Conservation (phyloP, 106 monocot species). For the Apostasia shenzhenica region DNA sequence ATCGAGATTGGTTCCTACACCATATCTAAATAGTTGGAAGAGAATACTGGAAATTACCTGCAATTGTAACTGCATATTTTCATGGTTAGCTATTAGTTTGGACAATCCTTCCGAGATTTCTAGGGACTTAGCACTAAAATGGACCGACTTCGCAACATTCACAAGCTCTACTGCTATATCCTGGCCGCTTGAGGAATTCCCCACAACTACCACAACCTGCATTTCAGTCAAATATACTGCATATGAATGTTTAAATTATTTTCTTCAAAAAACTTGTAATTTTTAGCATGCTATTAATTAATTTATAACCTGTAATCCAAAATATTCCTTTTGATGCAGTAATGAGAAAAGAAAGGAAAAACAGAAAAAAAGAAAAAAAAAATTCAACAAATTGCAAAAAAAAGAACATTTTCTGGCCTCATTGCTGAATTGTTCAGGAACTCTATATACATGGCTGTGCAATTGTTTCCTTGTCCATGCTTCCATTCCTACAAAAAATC, state of each 20-base stretch:
- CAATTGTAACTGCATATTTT: slow-evolving; percentile 34
- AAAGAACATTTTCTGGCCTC: slow-evolving; percentile 34
- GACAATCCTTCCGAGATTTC: slow-evolving; percentile 32
- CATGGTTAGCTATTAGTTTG: slow-evolving; percentile 35
- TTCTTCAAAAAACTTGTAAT: background rate
- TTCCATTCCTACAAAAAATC: slow-evolving; percentile 34
- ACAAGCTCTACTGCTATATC: slow-evolving; percentile 67
- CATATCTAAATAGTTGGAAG: too few species aligned
- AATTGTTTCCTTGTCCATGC: slow-evolving; percentile 56
- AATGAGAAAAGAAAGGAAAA: too few species aligned
- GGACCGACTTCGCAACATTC: slow-evolving; percentile 39
- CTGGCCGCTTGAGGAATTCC: slow-evolving; percentile 50
- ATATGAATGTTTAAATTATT: background rate
- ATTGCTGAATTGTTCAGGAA: slow-evolving; percentile 36
- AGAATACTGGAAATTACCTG: slow-evolving; percentile 17
- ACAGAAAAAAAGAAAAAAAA: background rate
- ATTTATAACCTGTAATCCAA: background rate
- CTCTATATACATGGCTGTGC: slow-evolving; percentile 61
- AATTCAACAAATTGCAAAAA: background rate
- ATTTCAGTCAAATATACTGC: background rate
- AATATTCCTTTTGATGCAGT: too few species aligned
- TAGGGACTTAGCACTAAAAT: slow-evolving; percentile 49
- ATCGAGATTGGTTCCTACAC: too few species aligned
- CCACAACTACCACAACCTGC: slow-evolving; percentile 54
- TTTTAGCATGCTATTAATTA: background rate